phyloP scores from a whole-genome alignment of 768 basidiomycete species.

The Dictyophora rubrovolvata region DNA sequence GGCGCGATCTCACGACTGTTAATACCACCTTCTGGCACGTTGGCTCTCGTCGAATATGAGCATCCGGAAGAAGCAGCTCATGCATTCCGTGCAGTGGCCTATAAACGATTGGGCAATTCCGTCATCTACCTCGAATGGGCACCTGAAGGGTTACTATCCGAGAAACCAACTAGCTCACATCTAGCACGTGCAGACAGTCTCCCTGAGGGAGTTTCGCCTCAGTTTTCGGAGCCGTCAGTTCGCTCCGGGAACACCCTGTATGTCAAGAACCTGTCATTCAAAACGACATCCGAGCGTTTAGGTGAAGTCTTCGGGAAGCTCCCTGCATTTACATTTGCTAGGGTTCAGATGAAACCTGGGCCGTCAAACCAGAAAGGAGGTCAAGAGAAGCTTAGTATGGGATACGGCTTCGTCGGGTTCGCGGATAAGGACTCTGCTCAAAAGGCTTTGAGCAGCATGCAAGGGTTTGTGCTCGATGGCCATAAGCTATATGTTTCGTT shows the following conservation, averaged over 20 bases:
- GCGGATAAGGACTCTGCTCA: constrained; percentile 61
- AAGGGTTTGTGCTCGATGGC: constrained; percentile 79
- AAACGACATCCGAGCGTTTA: constrained; percentile 72
- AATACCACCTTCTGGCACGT: constrained; percentile 85
- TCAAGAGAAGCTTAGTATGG: constrained; percentile 71
- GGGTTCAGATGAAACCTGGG: constrained; percentile 85
- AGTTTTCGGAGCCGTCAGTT: constrained; percentile 25
- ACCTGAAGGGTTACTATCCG: constrained; percentile 71
- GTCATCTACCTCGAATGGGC: constrained; percentile 91
- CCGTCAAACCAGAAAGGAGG: constrained; percentile 47
- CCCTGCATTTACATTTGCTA: constrained; percentile 75
- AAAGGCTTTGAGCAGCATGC: constrained; percentile 64
- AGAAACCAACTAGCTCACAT: constrained; percentile 22
- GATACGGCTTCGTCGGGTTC: constrained; percentile 95
- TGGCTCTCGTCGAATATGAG: constrained; percentile 86
- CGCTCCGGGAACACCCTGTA: constrained; percentile 76
- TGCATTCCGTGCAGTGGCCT: constrained; percentile 77
- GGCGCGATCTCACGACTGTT: constrained; percentile 63
- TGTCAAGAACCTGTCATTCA: constrained; percentile 91
- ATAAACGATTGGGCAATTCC: constrained; percentile 79
- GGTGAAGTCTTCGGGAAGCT: constrained; percentile 60
- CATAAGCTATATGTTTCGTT: constrained; percentile 78
- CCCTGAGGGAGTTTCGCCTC: constrained; percentile 14
- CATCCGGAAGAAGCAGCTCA: constrained; percentile 56
- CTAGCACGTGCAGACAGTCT: neutral